Evolutionary conservation across 2,329 filamentous ascomycete species (phyloP).

Genomic region (Pseudonectria buxi): DNA sequence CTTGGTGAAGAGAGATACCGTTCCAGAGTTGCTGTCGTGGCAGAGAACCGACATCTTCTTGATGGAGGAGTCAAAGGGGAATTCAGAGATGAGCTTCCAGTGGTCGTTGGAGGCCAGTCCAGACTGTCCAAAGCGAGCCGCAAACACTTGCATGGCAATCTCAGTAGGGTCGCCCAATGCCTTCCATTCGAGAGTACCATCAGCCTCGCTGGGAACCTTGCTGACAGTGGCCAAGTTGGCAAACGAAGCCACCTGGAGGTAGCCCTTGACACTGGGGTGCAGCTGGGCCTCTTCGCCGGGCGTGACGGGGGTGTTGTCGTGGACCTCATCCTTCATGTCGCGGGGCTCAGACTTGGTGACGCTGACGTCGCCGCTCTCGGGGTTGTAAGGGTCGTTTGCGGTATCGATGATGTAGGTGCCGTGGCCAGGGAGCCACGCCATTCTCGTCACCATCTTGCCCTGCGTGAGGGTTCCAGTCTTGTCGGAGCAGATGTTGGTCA

Average conservation of each 20-base stretch:
- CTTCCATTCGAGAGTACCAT: slow-evolving; percentile 28
- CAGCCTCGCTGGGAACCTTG: slow-evolving; percentile 29
- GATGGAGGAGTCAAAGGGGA: slow-evolving; percentile 51
- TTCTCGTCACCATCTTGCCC: slow-evolving; percentile 25
- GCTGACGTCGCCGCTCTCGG: slow-evolving; percentile 11
- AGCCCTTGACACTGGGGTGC: slow-evolving; percentile 38
- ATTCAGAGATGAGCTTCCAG: slow-evolving; percentile 37
- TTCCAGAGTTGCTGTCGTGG: slow-evolving; percentile 21
- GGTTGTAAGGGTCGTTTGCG: slow-evolving; percentile 24
- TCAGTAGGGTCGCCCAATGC: slow-evolving; percentile 46
- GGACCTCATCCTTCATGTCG: slow-evolving; percentile 2
- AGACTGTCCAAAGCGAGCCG: slow-evolving; percentile 41
- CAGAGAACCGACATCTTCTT: slow-evolving; percentile 55
- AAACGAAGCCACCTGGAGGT: slow-evolving; percentile 51
- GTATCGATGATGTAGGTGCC: slow-evolving; percentile 24
- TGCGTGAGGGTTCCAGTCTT: slow-evolving; percentile 31
- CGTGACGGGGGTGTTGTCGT: slow-evolving; percentile 10
- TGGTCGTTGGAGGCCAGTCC: slow-evolving; percentile 24
- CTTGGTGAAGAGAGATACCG: slow-evolving; percentile 46
- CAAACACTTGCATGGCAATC: slow-evolving; percentile 52
- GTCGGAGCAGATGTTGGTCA: slow-evolving; percentile 35
- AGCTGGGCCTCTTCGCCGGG: slow-evolving; percentile 32
- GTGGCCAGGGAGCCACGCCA: slow-evolving; percentile 25
- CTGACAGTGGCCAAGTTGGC: slow-evolving; percentile 56
- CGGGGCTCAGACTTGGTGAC: slow-evolving; percentile 12